phyloP scores from a whole-genome alignment of 176 grass and related monocot genomes.

The Triticum urartu region DNA sequence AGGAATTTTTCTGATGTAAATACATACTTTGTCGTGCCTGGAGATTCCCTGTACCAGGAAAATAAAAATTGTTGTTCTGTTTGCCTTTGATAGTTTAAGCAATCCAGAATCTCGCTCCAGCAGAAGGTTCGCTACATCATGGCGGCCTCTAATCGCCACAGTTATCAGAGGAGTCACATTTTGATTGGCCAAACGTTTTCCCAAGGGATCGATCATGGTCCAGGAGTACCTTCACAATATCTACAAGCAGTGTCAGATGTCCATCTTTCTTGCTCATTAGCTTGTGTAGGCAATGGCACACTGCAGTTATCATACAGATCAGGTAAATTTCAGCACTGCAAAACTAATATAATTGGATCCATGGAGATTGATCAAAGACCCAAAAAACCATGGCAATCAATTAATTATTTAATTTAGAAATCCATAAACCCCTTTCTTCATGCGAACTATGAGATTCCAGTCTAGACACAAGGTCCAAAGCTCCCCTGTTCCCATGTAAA shows the following conservation, averaged over 20 bases:
- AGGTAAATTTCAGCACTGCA: constrained; percentile 6
- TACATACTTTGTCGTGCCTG: too few species aligned
- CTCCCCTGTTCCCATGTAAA: neutral
- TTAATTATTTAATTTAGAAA: neutral
- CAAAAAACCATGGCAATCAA: neutral
- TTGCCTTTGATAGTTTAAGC: constrained; percentile 67
- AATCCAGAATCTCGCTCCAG: constrained; percentile 58
- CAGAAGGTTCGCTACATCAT: constrained; percentile 72
- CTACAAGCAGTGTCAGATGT: constrained; percentile 40
- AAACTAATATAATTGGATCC: too few species aligned
- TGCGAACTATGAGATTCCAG: neutral
- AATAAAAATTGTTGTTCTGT: constrained; percentile 34
- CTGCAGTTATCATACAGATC: neutral
- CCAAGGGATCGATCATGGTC: constrained; percentile 68
- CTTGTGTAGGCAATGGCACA: neutral
- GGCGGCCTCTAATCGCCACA: constrained; percentile 72
- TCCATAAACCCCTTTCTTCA: neutral
- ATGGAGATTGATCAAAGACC: constrained; percentile 10
- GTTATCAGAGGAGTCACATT: constrained; percentile 93
- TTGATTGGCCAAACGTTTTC: constrained; percentile 80
- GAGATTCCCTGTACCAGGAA: too few species aligned
- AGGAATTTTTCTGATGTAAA: too few species aligned
- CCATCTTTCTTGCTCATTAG: neutral
- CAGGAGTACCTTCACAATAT: constrained; percentile 84
- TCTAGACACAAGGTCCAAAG: neutral